Evolutionary conservation across 1,284 basidiomycete species (phyloP).

Genomic region (Rhodotorula sp.): DNA sequence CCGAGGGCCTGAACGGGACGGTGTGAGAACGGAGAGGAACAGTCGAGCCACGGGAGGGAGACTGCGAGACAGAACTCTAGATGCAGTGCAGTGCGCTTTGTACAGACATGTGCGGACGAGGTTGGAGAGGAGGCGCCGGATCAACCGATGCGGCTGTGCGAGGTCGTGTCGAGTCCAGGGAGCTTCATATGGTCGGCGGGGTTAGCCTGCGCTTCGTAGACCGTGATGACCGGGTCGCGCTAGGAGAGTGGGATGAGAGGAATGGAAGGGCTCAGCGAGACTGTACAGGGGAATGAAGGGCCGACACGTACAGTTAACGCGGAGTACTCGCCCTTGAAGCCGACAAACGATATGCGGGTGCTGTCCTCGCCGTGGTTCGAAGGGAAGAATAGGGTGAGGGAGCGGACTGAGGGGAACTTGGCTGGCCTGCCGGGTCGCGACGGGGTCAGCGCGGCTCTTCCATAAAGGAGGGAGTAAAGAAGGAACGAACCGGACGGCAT

Average conservation of each 20-base stretch:
- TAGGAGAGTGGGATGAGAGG: not conserved
- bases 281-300: not conserved
- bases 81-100: not conserved
- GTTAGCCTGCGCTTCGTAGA: constrained; percentile 47
- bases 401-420: constrained; percentile 41
- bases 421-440: constrained; percentile 28
- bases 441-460: not conserved
- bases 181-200: constrained; percentile 46
- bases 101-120: not conserved
- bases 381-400: constrained; percentile 48
- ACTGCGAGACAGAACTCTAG: not conserved
- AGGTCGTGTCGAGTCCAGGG: constrained; percentile 36
- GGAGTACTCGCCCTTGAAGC: constrained; percentile 46
- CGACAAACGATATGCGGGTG: constrained; percentile 45
- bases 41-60: not conserved
- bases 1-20: not conserved
- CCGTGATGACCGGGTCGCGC: constrained; percentile 44
- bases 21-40: not conserved
- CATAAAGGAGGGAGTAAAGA: not conserved
- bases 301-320: constrained; percentile 32
- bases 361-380: constrained; percentile 45
- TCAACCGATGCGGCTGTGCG: constrained; percentile 31
- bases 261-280: not conserved
- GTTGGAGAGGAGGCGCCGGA: too few relatives aligned
- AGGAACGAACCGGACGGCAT: constrained; percentile 40